A percentile compares a stretch with the other conserved stretches of the same genome.
Evolutionary conservation across 1,284 basidiomycete genomes (phyloP).

Genomic region (Sanghuangporus sanghuang): DNA sequence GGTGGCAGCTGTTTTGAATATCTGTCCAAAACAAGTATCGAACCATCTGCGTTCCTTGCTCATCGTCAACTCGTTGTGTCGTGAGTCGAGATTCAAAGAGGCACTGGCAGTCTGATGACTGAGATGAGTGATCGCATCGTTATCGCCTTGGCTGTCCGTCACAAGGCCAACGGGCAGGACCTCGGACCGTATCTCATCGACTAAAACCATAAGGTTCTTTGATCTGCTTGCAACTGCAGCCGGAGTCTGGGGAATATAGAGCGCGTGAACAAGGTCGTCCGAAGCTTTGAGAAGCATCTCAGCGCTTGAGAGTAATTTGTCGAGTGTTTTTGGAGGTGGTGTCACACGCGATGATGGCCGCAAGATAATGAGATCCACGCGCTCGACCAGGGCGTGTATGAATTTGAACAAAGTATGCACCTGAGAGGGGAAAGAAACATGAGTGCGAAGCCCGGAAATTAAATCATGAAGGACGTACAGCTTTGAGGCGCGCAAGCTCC

Average conservation of each 20-base stretch:
- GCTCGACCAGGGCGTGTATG: conserved; percentile 56
- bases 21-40: conserved; percentile 54
- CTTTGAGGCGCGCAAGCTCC: conserved; percentile 26
- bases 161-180: conserved; percentile 23
- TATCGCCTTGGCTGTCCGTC: background rate
- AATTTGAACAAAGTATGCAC: conserved; percentile 54
- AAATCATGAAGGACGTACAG: conserved; percentile 9
- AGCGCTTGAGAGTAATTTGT: conserved; percentile 47
- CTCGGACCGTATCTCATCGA: conserved; percentile 32
- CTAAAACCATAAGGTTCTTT: conserved; percentile 31
- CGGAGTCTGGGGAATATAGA: conserved; percentile 57
- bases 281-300: conserved; percentile 43
- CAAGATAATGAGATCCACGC: conserved; percentile 47
- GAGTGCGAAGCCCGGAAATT: background rate
- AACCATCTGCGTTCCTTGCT: conserved; percentile 45
- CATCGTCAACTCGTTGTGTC: conserved; percentile 26
- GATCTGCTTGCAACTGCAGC: conserved; percentile 36
- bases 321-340: conserved; percentile 30
- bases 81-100: conserved; percentile 18
- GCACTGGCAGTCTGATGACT: background rate
- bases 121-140: conserved; percentile 1
- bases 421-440: conserved; percentile 29
- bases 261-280: conserved; percentile 59
- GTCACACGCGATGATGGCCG: conserved; percentile 24
- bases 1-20: conserved; percentile 28